A percentile compares a stretch with the other conserved stretches of the same genome.
These are phyloP conservation scores for Botrytis deweyae DNA, from an alignment of 2,329 filamentous ascomycete species.

Conservation along the genomic window DNA sequence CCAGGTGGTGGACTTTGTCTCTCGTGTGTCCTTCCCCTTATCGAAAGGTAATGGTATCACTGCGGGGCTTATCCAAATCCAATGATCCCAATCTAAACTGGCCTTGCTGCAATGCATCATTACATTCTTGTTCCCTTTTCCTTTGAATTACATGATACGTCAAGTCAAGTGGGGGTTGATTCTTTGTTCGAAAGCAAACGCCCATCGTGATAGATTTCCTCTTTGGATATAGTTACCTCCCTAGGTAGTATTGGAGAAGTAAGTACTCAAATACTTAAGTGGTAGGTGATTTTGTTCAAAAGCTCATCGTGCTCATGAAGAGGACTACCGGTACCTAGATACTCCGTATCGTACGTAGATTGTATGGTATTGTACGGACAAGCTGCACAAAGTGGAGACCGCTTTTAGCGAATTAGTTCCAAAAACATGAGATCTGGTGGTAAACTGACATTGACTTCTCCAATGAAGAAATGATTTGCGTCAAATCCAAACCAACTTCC, in stretches of 20 bases:
- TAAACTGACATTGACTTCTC: conserved; percentile 8
- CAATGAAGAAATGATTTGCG: conserved; percentile 20
- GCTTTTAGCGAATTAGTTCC: conserved; percentile 13
- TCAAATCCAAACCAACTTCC: conserved; percentile 16
- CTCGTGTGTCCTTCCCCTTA: not conserved
- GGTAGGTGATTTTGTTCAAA: not conserved
- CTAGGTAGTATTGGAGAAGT: not conserved
- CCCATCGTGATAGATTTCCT: not conserved
- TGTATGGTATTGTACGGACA: not conserved
- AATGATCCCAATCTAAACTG: not conserved
- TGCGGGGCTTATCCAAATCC: conserved; percentile 13
- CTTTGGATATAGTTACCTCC: not conserved
- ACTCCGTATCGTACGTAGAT: not conserved
- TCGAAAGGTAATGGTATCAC: not conserved
- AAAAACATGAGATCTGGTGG: conserved; percentile 3
- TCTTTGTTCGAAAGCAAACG: conserved; percentile 3
- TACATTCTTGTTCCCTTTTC: not conserved
- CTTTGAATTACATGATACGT: not conserved
- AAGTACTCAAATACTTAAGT: not conserved
- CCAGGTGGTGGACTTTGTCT: not conserved
- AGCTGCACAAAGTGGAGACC: conserved; percentile 12
- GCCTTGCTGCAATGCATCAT: not conserved
- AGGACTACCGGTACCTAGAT: not conserved
- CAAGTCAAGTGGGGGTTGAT: conserved; percentile 1
- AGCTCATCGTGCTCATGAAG: not conserved